These are phyloP conservation scores for Boletus tylopilopsis DNA, from an alignment of 768 basidiomycete species.

Conservation along the genomic window DNA sequence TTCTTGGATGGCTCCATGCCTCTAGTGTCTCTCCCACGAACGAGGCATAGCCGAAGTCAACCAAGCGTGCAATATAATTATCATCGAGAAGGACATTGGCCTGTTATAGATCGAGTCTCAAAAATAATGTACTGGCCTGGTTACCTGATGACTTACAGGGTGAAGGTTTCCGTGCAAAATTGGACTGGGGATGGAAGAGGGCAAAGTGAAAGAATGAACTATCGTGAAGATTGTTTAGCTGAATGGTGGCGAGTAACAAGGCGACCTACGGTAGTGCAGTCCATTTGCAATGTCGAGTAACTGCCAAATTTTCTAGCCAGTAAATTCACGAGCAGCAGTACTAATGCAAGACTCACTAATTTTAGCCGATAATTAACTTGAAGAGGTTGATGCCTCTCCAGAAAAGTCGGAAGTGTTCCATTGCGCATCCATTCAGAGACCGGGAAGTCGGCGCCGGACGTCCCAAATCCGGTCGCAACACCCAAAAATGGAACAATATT, in stretches of 20 bases:
- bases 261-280: neutral
- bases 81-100: neutral
- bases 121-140: neutral
- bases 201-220: neutral
- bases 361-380: neutral
- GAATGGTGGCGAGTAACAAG: neutral
- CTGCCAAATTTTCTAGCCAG: neutral
- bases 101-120: neutral
- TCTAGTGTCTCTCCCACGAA: neutral
- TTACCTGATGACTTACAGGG: neutral
- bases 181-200: neutral
- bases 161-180: slow-evolving; percentile 1
- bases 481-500: slow-evolving; percentile 4
- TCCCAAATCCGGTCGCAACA: neutral
- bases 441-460: neutral
- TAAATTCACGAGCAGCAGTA: no score
- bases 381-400: neutral
- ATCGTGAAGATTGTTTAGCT: neutral
- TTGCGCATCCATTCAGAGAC: neutral
- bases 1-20: neutral
- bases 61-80: neutral
- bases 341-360: slow-evolving; percentile 2
- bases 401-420: neutral
- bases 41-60: slow-evolving; percentile 1
- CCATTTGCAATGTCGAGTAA: neutral